A percentile compares a stretch with the other conserved stretches of the same genome.
These are phyloP conservation scores for Saccharomycopsis hybrid DNA, from an alignment of 1,139 yeast genomes.

Conservation along the genomic window DNA sequence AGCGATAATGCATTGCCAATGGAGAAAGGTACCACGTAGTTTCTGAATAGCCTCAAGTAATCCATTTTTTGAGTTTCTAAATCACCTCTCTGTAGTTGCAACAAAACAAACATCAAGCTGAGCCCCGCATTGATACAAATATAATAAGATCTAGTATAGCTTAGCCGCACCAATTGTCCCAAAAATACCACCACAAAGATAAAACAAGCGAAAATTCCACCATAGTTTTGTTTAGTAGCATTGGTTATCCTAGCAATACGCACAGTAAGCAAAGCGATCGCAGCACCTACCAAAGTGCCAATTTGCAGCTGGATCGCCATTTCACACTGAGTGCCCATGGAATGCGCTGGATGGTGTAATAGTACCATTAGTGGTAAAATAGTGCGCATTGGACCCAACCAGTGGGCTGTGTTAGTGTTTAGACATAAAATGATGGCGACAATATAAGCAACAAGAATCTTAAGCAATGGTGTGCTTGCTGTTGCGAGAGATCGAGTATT, in stretches of 20 bases:
- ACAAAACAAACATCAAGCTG: constrained; percentile 31
- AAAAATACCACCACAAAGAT: constrained; percentile 33
- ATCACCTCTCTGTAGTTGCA: constrained; percentile 23
- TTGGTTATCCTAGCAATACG: constrained; percentile 36
- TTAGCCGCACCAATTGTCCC: constrained; percentile 37
- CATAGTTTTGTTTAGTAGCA: constrained; percentile 37
- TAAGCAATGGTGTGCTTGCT: neutral
- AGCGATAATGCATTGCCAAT: constrained; percentile 38
- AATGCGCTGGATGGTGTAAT: constrained; percentile 42
- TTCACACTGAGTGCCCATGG: constrained; percentile 43
- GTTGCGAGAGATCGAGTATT: no score
- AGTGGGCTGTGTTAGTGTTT: constrained; percentile 32
- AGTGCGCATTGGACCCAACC: constrained; percentile 36
- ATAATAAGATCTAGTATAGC: constrained; percentile 36
- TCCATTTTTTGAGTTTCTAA: constrained; percentile 19
- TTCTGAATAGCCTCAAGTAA: constrained; percentile 35
- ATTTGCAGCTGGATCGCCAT: constrained; percentile 35
- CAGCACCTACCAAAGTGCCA: constrained; percentile 43
- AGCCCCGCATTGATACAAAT: constrained; percentile 33
- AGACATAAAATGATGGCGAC: constrained; percentile 35
- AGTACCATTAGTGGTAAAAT: constrained; percentile 38
- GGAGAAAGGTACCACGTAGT: constrained; percentile 38
- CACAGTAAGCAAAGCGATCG: constrained; percentile 39
- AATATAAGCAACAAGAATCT: constrained; percentile 32
- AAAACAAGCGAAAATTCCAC: constrained; percentile 41